Base-by-base conservation (phyloP, 768 basidiomycete genomes). In the Tylopilus sp. region DNA sequence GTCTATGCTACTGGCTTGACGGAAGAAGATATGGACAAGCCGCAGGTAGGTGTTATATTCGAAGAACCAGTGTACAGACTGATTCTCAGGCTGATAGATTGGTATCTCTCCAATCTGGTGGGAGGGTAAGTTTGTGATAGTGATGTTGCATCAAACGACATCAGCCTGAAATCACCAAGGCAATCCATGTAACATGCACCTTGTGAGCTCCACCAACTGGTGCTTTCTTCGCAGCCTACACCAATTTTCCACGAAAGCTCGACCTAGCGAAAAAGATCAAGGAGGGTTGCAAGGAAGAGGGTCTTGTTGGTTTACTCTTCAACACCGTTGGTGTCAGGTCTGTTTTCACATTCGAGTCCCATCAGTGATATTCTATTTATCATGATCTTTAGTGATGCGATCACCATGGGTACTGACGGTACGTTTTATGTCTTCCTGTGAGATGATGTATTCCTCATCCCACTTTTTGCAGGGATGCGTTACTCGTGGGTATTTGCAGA, bases 101-200 rank as follows among this genome's bases (percentile, higher is more conserved):
- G 92, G 92, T 42, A 91, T 94, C 63, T 88, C 88, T 28, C 85
- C 89, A 4, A 79, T 92, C 48, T 94, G 91, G 91, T 94, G 90
- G 89, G 91, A 93, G 79, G 90, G 90, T 86, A 58, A 55, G 58
- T 48, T 11, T 34, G 16, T 16, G 26, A 24, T 37, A 11, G 41
- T 24, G 2, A 19, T 42, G 31, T 31, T 37, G 19, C 21, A 17
- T 36, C 34, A 2, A 22, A 44, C 43, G 21, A 21, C 12, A 50
- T 37, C 21, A 21, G 36, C 37, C 48, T 50, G 21, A 55, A 49
- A 31, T 45, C 24, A 26, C 47, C 55, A 86, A 65, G 89, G 90
- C 34, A 93, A 92, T 66, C 90, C 91, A 4, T 94, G 92, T 67
- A 94, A 94, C 64, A 78, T 77, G 42, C 90, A 93, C 65, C 78